Percentiles rank a stretch among this genome's conserved stretches.
phyloP scores from a whole-genome alignment of 1,284 basidiomycete genomes.

The Tausonia pullulans region DNA sequence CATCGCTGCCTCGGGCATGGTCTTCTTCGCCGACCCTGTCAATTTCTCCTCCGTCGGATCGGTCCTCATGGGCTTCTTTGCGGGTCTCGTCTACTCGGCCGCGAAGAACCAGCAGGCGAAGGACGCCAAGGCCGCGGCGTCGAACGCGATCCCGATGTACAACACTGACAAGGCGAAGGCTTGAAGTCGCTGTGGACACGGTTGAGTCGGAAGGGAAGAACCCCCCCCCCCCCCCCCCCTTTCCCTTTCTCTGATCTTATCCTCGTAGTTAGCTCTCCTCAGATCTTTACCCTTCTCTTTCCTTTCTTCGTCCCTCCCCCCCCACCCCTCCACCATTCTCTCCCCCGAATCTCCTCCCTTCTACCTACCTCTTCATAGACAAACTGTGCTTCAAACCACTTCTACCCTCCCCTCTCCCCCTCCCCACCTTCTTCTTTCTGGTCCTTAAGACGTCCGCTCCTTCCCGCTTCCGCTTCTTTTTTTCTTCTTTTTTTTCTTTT shows the following conservation, averaged over 20 bases:
- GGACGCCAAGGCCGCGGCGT: slow-evolving; percentile 37
- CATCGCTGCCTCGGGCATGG: slow-evolving; percentile 88
- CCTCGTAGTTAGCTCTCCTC: background rate
- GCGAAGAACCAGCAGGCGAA: slow-evolving; percentile 82
- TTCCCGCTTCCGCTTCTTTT: background rate
- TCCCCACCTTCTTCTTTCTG: background rate
- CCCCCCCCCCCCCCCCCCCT: background rate
- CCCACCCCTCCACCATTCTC: background rate
- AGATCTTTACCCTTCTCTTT: background rate
- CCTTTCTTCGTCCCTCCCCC: background rate
- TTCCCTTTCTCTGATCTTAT: background rate
- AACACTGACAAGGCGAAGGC: slow-evolving; percentile 30
- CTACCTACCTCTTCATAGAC: background rate
- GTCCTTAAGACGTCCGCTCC: background rate
- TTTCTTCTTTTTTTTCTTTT: background rate
- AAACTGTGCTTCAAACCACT: background rate
- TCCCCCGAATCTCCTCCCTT: background rate
- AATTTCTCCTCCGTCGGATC: slow-evolving; percentile 81
- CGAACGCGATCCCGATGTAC: slow-evolving; percentile 16
- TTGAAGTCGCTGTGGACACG: too few species aligned
- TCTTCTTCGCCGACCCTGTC: slow-evolving; percentile 86
- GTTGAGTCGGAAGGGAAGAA: too few species aligned
- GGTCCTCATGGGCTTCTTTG: slow-evolving; percentile 78
- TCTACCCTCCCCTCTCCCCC: background rate
- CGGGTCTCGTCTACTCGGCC: slow-evolving; percentile 77